Conservation (phyloP, 495 filamentous ascomycete genomes). For the Talaromyces trachyspermus region DNA sequence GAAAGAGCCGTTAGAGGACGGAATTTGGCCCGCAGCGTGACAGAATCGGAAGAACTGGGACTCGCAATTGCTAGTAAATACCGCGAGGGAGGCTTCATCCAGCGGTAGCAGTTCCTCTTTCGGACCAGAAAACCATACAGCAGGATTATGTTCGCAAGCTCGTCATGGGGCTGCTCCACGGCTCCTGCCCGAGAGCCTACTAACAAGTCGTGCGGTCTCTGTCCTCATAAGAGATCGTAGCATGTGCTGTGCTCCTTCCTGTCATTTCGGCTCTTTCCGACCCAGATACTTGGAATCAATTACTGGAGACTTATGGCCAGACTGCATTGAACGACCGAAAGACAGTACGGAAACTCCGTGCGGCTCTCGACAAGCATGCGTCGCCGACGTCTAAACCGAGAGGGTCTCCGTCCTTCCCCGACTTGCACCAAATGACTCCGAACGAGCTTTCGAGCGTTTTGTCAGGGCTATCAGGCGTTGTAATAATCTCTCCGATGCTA, state of each 20-base stretch:
- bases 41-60: conserved; percentile 93
- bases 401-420: conserved; percentile 56
- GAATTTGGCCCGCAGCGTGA: conserved; percentile 80
- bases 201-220: conserved; percentile 69
- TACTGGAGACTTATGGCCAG: conserved; percentile 84
- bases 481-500: conserved; percentile 88
- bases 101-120: conserved; percentile 73
- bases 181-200: conserved; percentile 64
- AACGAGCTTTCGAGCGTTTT: conserved; percentile 89
- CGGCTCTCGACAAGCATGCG: conserved; percentile 90
- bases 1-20: conserved; percentile 81
- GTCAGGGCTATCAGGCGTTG: conserved; percentile 83
- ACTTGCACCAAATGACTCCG: conserved; percentile 62
- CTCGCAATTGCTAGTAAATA: conserved; percentile 91
- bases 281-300: conserved; percentile 94
- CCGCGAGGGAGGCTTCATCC: conserved; percentile 82
- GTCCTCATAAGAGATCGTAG: conserved; percentile 75
- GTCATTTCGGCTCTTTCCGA: conserved; percentile 48
- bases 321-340: conserved; percentile 91
- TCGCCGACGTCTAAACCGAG: conserved; percentile 67
- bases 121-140: conserved; percentile 73
- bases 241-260: conserved; percentile 38
- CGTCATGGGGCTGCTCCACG: conserved; percentile 62
- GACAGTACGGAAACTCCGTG: conserved; percentile 86
- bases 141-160: conserved; percentile 78